Evolutionary conservation across 129 eudicot species (phyloP).

Genomic region (Centrapalus pauciflorus): DNA sequence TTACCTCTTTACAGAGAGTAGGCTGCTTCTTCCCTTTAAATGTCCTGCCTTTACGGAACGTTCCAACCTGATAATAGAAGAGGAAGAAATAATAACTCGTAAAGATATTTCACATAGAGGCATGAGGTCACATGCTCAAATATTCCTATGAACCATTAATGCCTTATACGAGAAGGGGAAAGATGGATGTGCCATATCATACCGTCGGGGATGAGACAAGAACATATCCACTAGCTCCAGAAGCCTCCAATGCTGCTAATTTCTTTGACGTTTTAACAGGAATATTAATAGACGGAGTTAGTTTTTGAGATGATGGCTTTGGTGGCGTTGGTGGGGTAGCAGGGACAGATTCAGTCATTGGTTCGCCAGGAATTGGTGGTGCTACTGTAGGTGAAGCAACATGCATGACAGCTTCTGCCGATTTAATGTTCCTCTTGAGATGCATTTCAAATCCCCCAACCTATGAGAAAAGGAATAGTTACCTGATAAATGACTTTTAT

Average conservation of each 20-base stretch:
- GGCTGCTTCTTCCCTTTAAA: slow-evolving; percentile 71
- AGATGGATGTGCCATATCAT: slow-evolving; percentile 7
- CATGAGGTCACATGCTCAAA: not conserved
- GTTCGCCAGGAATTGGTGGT: slow-evolving; percentile 63
- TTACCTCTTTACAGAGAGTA: slow-evolving; percentile 71
- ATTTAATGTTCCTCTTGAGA: slow-evolving; percentile 73
- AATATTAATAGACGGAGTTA: slow-evolving; percentile 52
- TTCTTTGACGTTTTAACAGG: slow-evolving; percentile 51
- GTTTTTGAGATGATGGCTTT: slow-evolving; percentile 38
- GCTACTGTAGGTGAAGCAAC: slow-evolving; percentile 43
- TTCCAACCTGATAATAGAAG: slow-evolving; percentile 63
- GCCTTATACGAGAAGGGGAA: too few species aligned
- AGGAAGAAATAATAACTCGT: not conserved
- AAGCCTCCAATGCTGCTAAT: slow-evolving; percentile 77
- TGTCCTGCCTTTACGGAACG: slow-evolving; percentile 69
- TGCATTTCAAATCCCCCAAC: slow-evolving; percentile 88
- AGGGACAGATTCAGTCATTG: slow-evolving; percentile 42
- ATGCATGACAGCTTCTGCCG: slow-evolving; percentile 38
- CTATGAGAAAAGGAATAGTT: slow-evolving; percentile 27
- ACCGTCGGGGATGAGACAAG: slow-evolving; percentile 78
- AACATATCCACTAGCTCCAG: slow-evolving; percentile 78
- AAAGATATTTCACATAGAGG: not conserved
- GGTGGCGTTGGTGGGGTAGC: slow-evolving; percentile 39
- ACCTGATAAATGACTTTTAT: not conserved
- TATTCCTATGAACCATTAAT: too few species aligned